A percentile compares a stretch with the other conserved stretches of the same genome.
Evolutionary conservation across 1,284 basidiomycete genomes (phyloP).

Genomic region (Moniliophthora roreri): DNA sequence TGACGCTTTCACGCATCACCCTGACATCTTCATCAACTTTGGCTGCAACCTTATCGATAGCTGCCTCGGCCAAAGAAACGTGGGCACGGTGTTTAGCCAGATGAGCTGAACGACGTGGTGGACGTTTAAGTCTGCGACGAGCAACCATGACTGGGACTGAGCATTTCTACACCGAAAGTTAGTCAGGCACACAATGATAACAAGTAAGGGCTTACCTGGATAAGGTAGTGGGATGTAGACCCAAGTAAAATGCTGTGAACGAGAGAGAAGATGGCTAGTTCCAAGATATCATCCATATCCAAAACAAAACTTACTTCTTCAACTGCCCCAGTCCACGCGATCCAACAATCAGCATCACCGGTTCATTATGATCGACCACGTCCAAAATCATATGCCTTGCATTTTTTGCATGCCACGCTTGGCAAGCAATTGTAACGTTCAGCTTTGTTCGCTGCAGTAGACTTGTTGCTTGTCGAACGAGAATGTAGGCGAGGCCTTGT

Average conservation of each 20-base stretch:
- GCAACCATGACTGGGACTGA: constrained; percentile 93
- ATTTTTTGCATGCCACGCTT: constrained; percentile 96
- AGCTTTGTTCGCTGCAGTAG: constrained; percentile 89
- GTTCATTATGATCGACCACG: constrained; percentile 88
- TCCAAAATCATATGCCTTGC: constrained; percentile 91
- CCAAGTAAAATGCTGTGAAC: constrained; percentile 82
- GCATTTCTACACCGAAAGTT: constrained; percentile 56
- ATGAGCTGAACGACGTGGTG: constrained; percentile 62
- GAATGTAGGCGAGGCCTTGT: constrained; percentile 85
- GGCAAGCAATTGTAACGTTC: constrained; percentile 86
- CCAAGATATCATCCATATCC: not conserved
- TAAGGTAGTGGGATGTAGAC: constrained; percentile 96
- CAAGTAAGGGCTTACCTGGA: constrained; percentile 56
- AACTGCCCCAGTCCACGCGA: constrained; percentile 88
- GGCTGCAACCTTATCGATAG: constrained; percentile 76
- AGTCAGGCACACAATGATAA: not conserved
- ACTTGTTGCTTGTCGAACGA: constrained; percentile 85
- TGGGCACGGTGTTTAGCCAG: constrained; percentile 65
- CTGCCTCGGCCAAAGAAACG: constrained; percentile 84
- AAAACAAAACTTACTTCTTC: constrained; percentile 68
- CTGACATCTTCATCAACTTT: constrained; percentile 75
- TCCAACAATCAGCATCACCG: constrained; percentile 94
- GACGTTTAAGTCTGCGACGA: constrained; percentile 78
- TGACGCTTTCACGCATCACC: constrained; percentile 68
- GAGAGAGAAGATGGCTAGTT: not conserved